These are phyloP conservation scores for Torulaspora microellipsoides DNA, from an alignment of 805 yeast genomes.

Conservation along the genomic window DNA sequence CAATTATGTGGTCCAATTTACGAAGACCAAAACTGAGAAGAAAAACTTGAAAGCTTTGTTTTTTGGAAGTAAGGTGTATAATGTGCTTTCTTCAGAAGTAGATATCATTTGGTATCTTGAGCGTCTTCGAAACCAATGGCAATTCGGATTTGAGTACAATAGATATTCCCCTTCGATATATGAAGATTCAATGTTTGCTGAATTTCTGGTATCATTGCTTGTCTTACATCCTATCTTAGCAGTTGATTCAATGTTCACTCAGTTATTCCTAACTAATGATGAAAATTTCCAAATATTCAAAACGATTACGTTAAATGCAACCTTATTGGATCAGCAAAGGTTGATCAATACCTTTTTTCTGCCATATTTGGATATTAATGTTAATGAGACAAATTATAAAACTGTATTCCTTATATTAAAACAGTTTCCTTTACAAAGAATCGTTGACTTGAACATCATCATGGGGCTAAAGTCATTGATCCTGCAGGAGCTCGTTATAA, in stretches of 20 bases:
- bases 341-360: slow-evolving; percentile 17
- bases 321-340: slow-evolving; percentile 16
- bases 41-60: slow-evolving; percentile 19
- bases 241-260: slow-evolving; percentile 16
- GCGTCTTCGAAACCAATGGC: slow-evolving; percentile 21
- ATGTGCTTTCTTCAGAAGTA: slow-evolving; percentile 18
- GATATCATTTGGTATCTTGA: slow-evolving; percentile 23
- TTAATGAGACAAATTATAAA: slow-evolving; percentile 5
- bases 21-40: slow-evolving; percentile 6
- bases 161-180: background rate
- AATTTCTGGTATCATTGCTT: slow-evolving; percentile 16
- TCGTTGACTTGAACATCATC: slow-evolving; percentile 10
- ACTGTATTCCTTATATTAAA: slow-evolving; percentile 13
- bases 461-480: slow-evolving; percentile 13
- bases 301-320: slow-evolving; percentile 10
- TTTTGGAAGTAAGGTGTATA: slow-evolving; percentile 35
- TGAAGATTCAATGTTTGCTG: slow-evolving; percentile 5
- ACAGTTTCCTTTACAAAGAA: slow-evolving; percentile 10
- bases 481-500: slow-evolving; percentile 19
- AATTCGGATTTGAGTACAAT: slow-evolving; percentile 7
- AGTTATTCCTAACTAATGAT: slow-evolving; percentile 14
- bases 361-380: slow-evolving; percentile 18
- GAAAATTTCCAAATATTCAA: slow-evolving; percentile 10
- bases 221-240: slow-evolving; percentile 19
- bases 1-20: slow-evolving; percentile 10